phyloP scores from a whole-genome alignment of 176 grass and related monocot species.

The Hsuehochloa calcarea region DNA sequence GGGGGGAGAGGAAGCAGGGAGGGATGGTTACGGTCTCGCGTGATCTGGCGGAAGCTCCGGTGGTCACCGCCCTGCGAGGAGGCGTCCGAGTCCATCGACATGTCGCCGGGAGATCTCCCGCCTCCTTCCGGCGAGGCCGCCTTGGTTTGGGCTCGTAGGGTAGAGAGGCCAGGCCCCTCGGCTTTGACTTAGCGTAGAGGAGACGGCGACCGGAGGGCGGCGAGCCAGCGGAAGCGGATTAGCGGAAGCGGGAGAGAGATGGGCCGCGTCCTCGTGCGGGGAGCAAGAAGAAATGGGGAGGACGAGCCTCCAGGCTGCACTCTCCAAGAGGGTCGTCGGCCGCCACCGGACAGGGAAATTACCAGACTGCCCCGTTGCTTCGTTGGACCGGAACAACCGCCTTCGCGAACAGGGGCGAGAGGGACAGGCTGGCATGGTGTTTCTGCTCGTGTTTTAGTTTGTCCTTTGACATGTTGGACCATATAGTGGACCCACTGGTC shows the following conservation, averaged over 20 bases:
- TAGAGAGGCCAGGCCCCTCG: neutral
- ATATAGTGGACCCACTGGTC: too few relatives aligned
- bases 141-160: neutral
- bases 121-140: slow-evolving; percentile 15
- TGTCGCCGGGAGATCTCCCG: slow-evolving; percentile 37
- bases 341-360: neutral
- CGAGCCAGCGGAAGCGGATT: neutral
- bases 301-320: neutral
- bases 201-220: neutral
- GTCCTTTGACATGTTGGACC: too few relatives aligned
- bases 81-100: slow-evolving; percentile 83
- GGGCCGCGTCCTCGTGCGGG: slow-evolving; percentile 17
- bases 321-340: slow-evolving; percentile 35
- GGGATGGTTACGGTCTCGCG: slow-evolving; percentile 58
- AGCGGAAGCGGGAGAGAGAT: slow-evolving; percentile 17
- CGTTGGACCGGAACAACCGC: neutral
- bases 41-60: slow-evolving; percentile 79
- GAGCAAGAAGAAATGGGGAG: neutral
- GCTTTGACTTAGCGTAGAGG: neutral
- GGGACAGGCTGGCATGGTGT: neutral
- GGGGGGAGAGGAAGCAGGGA: neutral
- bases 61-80: slow-evolving; percentile 68
- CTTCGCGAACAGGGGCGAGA: neutral
- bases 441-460: too few relatives aligned
- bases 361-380: neutral